phyloP scores from a whole-genome alignment of 441 rosid species.

The Arabidopsis hybrid region DNA sequence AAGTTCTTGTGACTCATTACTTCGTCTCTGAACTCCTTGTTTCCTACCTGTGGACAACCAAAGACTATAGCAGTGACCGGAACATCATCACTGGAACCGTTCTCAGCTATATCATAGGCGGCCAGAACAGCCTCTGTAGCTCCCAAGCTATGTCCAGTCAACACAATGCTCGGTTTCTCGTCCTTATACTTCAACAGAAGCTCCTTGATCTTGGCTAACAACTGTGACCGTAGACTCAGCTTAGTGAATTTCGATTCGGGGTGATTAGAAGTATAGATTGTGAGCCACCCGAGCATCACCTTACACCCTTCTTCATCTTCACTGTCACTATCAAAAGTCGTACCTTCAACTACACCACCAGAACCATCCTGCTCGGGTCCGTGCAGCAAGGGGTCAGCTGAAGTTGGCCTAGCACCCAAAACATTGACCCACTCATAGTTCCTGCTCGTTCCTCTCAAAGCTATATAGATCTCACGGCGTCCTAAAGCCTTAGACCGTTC shows the following conservation, averaged over 20 bases:
- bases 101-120: slow-evolving; percentile 76
- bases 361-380: neutral
- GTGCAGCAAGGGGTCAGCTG: slow-evolving; percentile 55
- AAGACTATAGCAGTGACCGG: slow-evolving; percentile 76
- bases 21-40: slow-evolving; percentile 67
- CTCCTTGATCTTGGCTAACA: slow-evolving; percentile 58
- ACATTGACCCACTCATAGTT: slow-evolving; percentile 80
- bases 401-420: slow-evolving; percentile 59
- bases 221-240: slow-evolving; percentile 62
- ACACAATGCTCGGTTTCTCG: slow-evolving; percentile 61
- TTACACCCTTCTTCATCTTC: slow-evolving; percentile 60
- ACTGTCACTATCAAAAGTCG: slow-evolving; percentile 42
- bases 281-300: slow-evolving; percentile 84
- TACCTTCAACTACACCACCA: slow-evolving; percentile 10
- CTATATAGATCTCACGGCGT: slow-evolving; percentile 76
- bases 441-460: slow-evolving; percentile 78
- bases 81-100: slow-evolving; percentile 58
- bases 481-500: slow-evolving; percentile 54
- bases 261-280: slow-evolving; percentile 67
- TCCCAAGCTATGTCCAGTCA: slow-evolving; percentile 89
- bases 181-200: slow-evolving; percentile 53
- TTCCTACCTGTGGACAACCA: slow-evolving; percentile 81
- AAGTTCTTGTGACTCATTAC: slow-evolving; percentile 56
- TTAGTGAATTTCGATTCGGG: slow-evolving; percentile 66
- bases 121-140: slow-evolving; percentile 70